Conservation (phyloP, 2,329 filamentous ascomycete species). For the Exserohilum turcica region DNA sequence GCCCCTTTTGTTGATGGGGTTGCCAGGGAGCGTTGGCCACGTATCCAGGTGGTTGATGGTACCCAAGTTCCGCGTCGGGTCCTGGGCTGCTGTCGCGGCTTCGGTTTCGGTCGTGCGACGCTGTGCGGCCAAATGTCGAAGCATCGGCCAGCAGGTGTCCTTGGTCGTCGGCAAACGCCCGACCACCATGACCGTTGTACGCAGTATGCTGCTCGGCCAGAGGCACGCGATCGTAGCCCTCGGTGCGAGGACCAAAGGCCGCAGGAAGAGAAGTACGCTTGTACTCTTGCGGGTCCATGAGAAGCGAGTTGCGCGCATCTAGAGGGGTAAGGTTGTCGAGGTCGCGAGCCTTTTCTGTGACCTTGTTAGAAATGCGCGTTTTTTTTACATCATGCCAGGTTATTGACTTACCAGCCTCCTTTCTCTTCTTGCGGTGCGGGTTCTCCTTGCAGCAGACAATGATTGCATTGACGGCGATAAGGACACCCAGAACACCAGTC, state of each 20-base stretch:
- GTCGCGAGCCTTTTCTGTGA: slow-evolving; percentile 74
- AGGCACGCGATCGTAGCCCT: slow-evolving; percentile 46
- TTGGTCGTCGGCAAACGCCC: slow-evolving; percentile 34
- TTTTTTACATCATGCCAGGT: not conserved
- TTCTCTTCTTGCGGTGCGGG: slow-evolving; percentile 84
- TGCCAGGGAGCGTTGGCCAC: slow-evolving; percentile 34
- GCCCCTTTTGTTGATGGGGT: slow-evolving; percentile 28
- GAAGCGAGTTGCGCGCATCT: slow-evolving; percentile 83
- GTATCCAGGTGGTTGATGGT: slow-evolving; percentile 29
- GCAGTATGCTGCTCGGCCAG: slow-evolving; percentile 43
- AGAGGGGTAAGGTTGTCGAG: slow-evolving; percentile 83
- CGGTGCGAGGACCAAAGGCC: slow-evolving; percentile 37
- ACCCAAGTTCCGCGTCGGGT: slow-evolving; percentile 35
- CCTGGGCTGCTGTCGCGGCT: slow-evolving; percentile 37
- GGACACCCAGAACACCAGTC: slow-evolving; percentile 79
- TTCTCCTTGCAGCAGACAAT: slow-evolving; percentile 84
- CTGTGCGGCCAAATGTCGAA: slow-evolving; percentile 39
- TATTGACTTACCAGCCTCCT: slow-evolving; percentile 77
- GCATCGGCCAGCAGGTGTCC: slow-evolving; percentile 44
- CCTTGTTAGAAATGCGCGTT: slow-evolving; percentile 34
- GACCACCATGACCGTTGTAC: slow-evolving; percentile 28
- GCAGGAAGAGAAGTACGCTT: slow-evolving; percentile 44
- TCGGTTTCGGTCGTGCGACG: slow-evolving; percentile 30
- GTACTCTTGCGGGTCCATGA: slow-evolving; percentile 66
- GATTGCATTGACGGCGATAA: slow-evolving; percentile 88